Base-by-base conservation (phyloP, 2,329 filamentous ascomycete species). In the Hypoxylon sp. region DNA sequence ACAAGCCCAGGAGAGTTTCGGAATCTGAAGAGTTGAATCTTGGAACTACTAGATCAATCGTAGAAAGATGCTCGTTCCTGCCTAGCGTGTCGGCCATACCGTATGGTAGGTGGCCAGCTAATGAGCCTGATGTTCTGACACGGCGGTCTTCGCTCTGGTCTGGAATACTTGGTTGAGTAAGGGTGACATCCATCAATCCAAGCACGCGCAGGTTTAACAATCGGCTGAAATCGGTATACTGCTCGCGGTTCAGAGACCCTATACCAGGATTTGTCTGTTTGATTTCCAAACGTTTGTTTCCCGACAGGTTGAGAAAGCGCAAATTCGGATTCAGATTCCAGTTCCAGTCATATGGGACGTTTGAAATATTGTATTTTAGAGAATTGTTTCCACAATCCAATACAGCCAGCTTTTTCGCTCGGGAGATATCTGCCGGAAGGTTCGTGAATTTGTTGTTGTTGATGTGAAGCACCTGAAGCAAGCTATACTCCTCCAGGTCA, bases 341-440 rank as follows among this genome's bases (percentile, higher is more conserved):
- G 75, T 99, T 99, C 96, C 96, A 99, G 78, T 99, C 96, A 77
- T 99, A 99, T 0, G 95, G 96, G 85, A 97, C 97, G 76, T 99
- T 99, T 30, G 94, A 96, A 51, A 99, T 97, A 78, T 99, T 99
- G 86, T 99, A 99, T 80, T 98, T 99, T 63, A 99, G 84, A 21
- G 89, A 90, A 77, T 99, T 99, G 84, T 93, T 98, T 67, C 94
- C 95, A 69, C 97, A 97, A 80, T 99, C 96, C 55, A 99, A 85
- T 53, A 98, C 91, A 4, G 94, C 91, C 25, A 99, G 87, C 79
- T 96, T 96, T 80, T 94, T 93, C 48, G 97, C 93, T 79, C 97
- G 93, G 67, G 94, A 97, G 52, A 99, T 90, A 77, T 99, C 96
- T 7, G 96, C 96, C 1, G 96, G 96, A 19, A 99, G 85, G 34